A percentile compares a stretch with the other conserved stretches of the same genome.
These are phyloP conservation scores for Aspergillus aculeatus DNA, from an alignment of 2,329 filamentous ascomycete genomes.

Conservation along the genomic window DNA sequence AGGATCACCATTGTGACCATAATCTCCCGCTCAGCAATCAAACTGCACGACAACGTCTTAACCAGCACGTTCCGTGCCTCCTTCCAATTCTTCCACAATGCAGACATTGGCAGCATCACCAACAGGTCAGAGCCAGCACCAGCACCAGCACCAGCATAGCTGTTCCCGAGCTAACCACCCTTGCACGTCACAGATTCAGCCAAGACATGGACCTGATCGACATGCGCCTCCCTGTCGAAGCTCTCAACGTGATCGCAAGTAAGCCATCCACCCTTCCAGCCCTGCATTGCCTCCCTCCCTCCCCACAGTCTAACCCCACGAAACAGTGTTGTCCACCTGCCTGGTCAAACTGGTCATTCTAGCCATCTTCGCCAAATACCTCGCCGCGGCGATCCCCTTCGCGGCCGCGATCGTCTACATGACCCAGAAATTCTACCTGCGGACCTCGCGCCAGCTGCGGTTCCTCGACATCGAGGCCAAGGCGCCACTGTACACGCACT, in stretches of 20 bases:
- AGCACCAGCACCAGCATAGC: background rate
- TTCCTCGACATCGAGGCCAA: constrained; percentile 55
- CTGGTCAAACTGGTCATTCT: background rate
- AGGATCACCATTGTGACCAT: background rate
- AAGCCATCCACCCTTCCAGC: constrained; percentile 10
- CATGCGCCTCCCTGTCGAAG: constrained; percentile 21
- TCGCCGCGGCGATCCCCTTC: constrained; percentile 40
- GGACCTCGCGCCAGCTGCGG: constrained; percentile 48
- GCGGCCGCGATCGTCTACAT: constrained; percentile 38
- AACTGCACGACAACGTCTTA: constrained; percentile 14
- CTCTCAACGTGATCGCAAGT: constrained; percentile 3
- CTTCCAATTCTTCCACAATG: constrained; percentile 20
- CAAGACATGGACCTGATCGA: constrained; percentile 32
- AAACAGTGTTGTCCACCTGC: background rate
- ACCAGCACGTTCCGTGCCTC: constrained; percentile 17
- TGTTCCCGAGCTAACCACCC: background rate
- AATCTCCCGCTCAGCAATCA: background rate
- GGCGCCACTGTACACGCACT: constrained; percentile 51
- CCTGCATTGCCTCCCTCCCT: background rate
- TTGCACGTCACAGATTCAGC: constrained; percentile 21
- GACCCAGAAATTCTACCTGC: constrained; percentile 48
- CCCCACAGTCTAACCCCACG: background rate
- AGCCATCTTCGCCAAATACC: background rate
- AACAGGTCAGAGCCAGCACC: constrained; percentile 3
- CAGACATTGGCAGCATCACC: constrained; percentile 11